These are phyloP conservation scores for Cladosporium colombiae DNA, from an alignment of 2,329 filamentous ascomycete species.

Conservation along the genomic window DNA sequence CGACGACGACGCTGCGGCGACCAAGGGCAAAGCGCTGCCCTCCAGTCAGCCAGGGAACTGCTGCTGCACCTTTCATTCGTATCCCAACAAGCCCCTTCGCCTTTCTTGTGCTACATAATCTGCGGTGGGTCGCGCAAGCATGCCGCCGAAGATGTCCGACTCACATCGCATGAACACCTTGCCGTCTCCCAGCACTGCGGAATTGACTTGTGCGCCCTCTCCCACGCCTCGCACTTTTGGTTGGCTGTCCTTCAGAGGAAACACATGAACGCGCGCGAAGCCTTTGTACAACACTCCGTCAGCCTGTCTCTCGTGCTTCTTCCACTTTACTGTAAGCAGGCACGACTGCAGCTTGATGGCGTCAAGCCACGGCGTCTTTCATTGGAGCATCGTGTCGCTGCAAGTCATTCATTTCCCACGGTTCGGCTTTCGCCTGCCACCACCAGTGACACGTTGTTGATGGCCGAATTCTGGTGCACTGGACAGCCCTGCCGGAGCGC, in stretches of 20 bases:
- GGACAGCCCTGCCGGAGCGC: constrained; percentile 4
- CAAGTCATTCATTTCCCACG: constrained; percentile 33
- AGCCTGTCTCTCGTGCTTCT: background rate
- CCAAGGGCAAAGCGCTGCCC: constrained; percentile 8
- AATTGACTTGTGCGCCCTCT: constrained; percentile 17
- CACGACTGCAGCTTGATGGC: constrained; percentile 13
- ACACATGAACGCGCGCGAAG: constrained; percentile 16
- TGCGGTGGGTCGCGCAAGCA: constrained; percentile 13
- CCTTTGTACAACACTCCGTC: constrained; percentile 8
- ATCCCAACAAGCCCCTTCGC: constrained; percentile 11
- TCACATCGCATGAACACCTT: constrained; percentile 22
- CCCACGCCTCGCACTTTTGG: background rate
- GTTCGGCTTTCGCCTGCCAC: constrained; percentile 34
- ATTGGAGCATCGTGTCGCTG: constrained; percentile 21
- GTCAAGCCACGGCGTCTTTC: constrained; percentile 3
- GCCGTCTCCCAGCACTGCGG: constrained; percentile 20
- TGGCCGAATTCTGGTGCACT: constrained; percentile 16
- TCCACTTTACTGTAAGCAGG: constrained; percentile 2
- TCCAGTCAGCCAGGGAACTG: constrained; percentile 11
- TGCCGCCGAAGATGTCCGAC: constrained; percentile 31
- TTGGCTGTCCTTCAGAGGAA: constrained; percentile 6
- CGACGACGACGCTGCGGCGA: constrained; percentile 14
- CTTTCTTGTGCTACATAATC: constrained; percentile 19
- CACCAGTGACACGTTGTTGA: constrained; percentile 22
- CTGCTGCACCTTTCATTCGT: constrained; percentile 11